Evolutionary conservation across 1,284 basidiomycete species (phyloP).

Genomic region (Phellinidium pouzarii): DNA sequence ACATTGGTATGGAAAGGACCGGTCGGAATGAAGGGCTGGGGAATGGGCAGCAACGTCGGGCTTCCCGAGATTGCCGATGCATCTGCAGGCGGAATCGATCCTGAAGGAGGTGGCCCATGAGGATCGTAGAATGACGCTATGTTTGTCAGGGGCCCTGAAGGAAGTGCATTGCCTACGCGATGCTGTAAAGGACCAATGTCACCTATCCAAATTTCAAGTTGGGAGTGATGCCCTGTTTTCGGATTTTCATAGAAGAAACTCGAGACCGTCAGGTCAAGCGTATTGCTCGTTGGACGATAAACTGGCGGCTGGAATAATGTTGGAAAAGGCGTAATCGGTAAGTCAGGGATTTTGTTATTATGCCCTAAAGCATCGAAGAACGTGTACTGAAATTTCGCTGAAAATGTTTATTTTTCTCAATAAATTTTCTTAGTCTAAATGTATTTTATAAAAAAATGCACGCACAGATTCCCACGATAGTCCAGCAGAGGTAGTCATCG

Average conservation of each 20-base stretch:
- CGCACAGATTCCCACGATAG: constrained; percentile 91
- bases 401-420: constrained; percentile 22
- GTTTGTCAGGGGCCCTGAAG: constrained; percentile 56
- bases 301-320: constrained; percentile 76
- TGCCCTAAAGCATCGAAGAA: constrained; percentile 86
- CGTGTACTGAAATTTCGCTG: constrained; percentile 90
- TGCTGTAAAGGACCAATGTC: constrained; percentile 77
- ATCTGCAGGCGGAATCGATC: constrained; percentile 4
- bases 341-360: constrained; percentile 65
- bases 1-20: constrained; percentile 65
- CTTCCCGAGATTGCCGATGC: neutral
- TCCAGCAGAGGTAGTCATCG: constrained; percentile 94
- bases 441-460: constrained; percentile 20
- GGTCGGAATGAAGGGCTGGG: constrained; percentile 43
- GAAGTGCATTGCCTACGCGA: constrained; percentile 62
- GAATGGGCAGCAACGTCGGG: constrained; percentile 27
- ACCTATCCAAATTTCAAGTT: constrained; percentile 85
- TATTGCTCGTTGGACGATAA: constrained; percentile 66
- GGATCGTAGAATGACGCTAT: constrained; percentile 41
- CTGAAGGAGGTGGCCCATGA: constrained; percentile 16
- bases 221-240: constrained; percentile 53
- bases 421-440: constrained; percentile 12
- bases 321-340: constrained; percentile 85
- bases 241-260: constrained; percentile 77
- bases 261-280: constrained; percentile 76